Evolutionary conservation across 257 asterid species (phyloP).

Genomic region (Nicotiana sylvestris): DNA sequence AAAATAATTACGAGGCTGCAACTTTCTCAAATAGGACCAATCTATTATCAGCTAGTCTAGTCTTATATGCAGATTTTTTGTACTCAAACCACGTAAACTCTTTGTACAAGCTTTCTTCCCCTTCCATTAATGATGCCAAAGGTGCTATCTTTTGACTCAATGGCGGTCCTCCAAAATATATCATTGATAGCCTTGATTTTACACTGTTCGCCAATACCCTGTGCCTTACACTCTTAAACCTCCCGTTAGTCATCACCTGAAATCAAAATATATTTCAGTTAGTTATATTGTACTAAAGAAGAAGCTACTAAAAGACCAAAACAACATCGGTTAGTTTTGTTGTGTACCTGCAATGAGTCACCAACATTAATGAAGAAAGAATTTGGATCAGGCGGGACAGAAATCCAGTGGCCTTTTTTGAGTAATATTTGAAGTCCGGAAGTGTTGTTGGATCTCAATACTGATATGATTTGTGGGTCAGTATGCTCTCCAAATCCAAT

Average conservation of each 20-base stretch:
- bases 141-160: slow-evolving; percentile 17
- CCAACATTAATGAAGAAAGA: slow-evolving; percentile 33
- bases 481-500: slow-evolving; percentile 36
- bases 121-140: slow-evolving; percentile 15
- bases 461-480: slow-evolving; percentile 32
- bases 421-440: slow-evolving; percentile 27
- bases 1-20: not conserved
- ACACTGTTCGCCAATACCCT: slow-evolving; percentile 15
- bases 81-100: slow-evolving; percentile 23
- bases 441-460: slow-evolving; percentile 28
- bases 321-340: not conserved
- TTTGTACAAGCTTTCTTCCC: slow-evolving; percentile 14
- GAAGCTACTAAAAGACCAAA: not conserved
- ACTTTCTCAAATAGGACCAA: slow-evolving; percentile 7
- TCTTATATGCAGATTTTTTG: slow-evolving; percentile 13
- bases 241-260: slow-evolving; percentile 21
- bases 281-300: no score
- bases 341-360: slow-evolving; percentile 26
- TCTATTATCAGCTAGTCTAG: slow-evolving; percentile 12
- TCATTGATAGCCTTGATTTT: slow-evolving; percentile 23
- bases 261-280: not conserved
- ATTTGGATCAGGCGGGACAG: slow-evolving; percentile 30
- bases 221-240: slow-evolving; percentile 18
- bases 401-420: slow-evolving; percentile 25
- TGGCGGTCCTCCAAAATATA: slow-evolving; percentile 25